Evolutionary conservation across 208 protist genomes (phyloP).

Genomic region (Trypanosoma lewisi): DNA sequence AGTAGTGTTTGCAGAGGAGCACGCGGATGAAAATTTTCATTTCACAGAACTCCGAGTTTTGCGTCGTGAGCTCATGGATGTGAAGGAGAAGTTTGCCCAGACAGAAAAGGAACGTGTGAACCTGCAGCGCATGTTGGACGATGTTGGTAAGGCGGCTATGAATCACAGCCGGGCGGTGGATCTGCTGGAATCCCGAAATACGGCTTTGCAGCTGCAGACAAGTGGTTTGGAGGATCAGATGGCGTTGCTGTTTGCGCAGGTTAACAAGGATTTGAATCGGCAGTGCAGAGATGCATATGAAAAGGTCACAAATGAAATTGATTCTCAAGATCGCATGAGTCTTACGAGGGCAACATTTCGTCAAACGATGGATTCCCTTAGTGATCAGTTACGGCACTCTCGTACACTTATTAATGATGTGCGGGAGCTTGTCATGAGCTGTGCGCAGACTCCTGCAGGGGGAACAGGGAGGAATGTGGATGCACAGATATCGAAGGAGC

Average conservation of each 20-base stretch:
- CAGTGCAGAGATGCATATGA: conserved; percentile 78
- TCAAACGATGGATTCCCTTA: conserved; percentile 90
- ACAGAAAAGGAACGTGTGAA: conserved; percentile 59
- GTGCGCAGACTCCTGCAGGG: conserved; percentile 32
- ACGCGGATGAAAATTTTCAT: conserved; percentile 86
- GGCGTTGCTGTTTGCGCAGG: conserved; percentile 87
- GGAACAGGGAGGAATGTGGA: conserved; percentile 46
- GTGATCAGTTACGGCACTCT: conserved; percentile 74
- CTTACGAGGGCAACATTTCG: conserved; percentile 75
- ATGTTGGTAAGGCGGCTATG: conserved; percentile 69
- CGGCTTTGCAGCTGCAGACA: conserved; percentile 75
- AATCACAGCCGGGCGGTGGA: conserved; percentile 83
- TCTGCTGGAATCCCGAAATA: conserved; percentile 82
- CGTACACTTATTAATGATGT: conserved; percentile 78
- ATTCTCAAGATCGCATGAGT: conserved; percentile 78
- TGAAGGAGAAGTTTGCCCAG: conserved; percentile 54
- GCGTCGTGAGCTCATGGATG: conserved; percentile 61
- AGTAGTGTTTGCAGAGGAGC: conserved; percentile 83
- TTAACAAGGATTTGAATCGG: conserved; percentile 76
- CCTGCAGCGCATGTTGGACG: conserved; percentile 76
- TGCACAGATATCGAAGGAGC: conserved; percentile 76
- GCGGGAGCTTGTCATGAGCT: conserved; percentile 56
- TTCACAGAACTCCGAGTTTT: conserved; percentile 85
- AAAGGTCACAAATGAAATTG: conserved; percentile 68
- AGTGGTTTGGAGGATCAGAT: conserved; percentile 90